These are phyloP conservation scores for Plasmodium coatneyi DNA, from an alignment of 169 alveolate species.

Conservation along the genomic window DNA sequence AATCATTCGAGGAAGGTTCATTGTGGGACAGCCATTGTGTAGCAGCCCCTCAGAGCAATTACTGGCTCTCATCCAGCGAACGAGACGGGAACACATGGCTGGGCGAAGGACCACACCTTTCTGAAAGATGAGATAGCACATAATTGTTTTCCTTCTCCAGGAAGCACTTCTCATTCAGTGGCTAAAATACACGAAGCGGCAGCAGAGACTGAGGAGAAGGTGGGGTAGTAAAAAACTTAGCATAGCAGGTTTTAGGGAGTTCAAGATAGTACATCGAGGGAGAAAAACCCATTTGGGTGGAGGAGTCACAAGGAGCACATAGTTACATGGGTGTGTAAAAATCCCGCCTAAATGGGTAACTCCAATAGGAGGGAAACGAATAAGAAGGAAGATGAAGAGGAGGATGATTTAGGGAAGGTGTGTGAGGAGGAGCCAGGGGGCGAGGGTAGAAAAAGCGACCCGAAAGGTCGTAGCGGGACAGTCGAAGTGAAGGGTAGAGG, in stretches of 20 bases:
- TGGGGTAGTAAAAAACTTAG: neutral
- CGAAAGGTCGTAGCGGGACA: neutral
- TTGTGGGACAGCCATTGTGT: neutral
- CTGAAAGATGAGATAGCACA: neutral
- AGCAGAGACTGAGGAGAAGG: neutral
- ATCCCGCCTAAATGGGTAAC: conserved; percentile 45
- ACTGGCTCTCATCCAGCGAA: neutral
- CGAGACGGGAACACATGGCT: neutral
- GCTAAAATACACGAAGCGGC: neutral
- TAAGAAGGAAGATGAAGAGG: conserved; percentile 7
- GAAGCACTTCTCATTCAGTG: neutral
- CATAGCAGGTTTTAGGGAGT: neutral
- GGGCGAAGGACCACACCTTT: neutral
- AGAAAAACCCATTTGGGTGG: neutral
- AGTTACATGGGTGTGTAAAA: neutral
- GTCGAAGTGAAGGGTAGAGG: neutral
- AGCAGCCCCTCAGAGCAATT: neutral
- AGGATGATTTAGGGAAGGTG: conserved; percentile 17
- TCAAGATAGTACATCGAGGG: neutral
- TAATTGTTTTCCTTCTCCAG: neutral
- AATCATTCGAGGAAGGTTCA: neutral
- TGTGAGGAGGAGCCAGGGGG: neutral
- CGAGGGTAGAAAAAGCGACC: neutral
- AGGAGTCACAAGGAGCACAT: neutral
- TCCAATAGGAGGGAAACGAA: conserved; percentile 21